A percentile compares a stretch with the other conserved stretches of the same genome.
Conservation (phyloP, 805 yeast species). For the Candida silvatica region DNA sequence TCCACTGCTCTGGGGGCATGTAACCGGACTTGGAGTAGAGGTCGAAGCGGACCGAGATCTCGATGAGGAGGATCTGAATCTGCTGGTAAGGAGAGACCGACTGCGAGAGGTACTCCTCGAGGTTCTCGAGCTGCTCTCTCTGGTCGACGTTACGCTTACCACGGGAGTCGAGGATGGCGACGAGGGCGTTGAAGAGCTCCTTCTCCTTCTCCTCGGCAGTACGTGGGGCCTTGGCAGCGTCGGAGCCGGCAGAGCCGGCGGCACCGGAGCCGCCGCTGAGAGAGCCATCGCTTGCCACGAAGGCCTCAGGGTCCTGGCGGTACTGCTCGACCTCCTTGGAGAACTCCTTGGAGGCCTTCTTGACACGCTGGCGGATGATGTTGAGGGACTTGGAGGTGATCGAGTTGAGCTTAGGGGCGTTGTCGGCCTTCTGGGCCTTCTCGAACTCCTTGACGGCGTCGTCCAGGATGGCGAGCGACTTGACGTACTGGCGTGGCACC, state of each 20-base stretch:
- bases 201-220: slow-evolving; percentile 14
- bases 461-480: slow-evolving; percentile 63
- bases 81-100: slow-evolving; percentile 60
- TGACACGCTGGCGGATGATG: slow-evolving; percentile 80
- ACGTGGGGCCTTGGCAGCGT: slow-evolving; percentile 26
- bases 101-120: slow-evolving; percentile 54
- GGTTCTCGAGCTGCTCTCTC: slow-evolving; percentile 60
- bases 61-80: slow-evolving; percentile 68
- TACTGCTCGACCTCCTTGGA: slow-evolving; percentile 49
- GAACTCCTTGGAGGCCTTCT: slow-evolving; percentile 67
- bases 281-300: slow-evolving; percentile 37
- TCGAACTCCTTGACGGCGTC: slow-evolving; percentile 46
- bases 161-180: slow-evolving; percentile 75
- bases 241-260: slow-evolving; percentile 19
- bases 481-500: slow-evolving; percentile 65
- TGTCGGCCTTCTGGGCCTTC: slow-evolving; percentile 41
- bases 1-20: slow-evolving; percentile 82
- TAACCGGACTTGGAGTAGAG: slow-evolving; percentile 54
- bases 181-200: slow-evolving; percentile 61
- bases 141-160: slow-evolving; percentile 93
- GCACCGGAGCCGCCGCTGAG: slow-evolving; percentile 3
- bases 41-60: slow-evolving; percentile 86
- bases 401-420: slow-evolving; percentile 75
- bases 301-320: slow-evolving; percentile 66
- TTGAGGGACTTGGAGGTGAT: slow-evolving; percentile 80